Base-by-base conservation (phyloP, 2,329 filamentous ascomycete genomes). In the Nothomitra cinnamomea region DNA sequence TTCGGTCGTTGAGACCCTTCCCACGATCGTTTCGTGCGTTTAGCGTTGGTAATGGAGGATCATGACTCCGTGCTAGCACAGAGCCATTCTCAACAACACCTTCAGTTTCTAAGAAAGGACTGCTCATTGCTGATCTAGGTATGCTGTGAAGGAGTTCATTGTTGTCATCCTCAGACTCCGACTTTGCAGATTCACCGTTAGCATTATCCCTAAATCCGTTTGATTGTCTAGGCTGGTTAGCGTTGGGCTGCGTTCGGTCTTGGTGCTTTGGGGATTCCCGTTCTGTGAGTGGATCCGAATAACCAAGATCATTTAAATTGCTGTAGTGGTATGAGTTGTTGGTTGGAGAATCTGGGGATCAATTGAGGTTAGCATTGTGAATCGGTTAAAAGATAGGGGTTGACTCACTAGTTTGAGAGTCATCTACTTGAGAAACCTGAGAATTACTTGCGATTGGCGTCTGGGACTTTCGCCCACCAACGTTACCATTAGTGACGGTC, bases 111-210 rank as follows among this genome's bases (percentile, higher is more conserved):
- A 19, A 19, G 24, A 49, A 49, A 35, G 45, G 45, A 28, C 45
- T 49, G 24, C 24, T n/a, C 10, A 49, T 35, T 28, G 24, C 7
- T 35, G 45, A 49, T 28, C 45, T 49, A n/a, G 45, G 45, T 17
- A 49, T 49, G 19, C 45, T 49, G 32, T 49, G 45, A n/a, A 49
- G 45, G 5, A 49, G 45, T 7, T 22, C n/a, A 19, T 35, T 49
- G 24, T 49, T 19, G 12, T 49, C 45, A 8, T 49, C 25, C 12
- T 17, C 45, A 17, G 45, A 49, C 25, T 49, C 45, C 6, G 45
- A 49, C 45, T 49, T 49, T 35, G 45, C 15, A 28, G 5, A 24
- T 28, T 35, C 45, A 17, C 28, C 45, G 19, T 6, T 3, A 19
- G 15, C 24, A 49, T 49, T 24, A 35, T 24, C 10, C 45, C 8